phyloP scores from a whole-genome alignment of 2,329 filamentous ascomycete genomes.

The Byssothecium circinans region DNA sequence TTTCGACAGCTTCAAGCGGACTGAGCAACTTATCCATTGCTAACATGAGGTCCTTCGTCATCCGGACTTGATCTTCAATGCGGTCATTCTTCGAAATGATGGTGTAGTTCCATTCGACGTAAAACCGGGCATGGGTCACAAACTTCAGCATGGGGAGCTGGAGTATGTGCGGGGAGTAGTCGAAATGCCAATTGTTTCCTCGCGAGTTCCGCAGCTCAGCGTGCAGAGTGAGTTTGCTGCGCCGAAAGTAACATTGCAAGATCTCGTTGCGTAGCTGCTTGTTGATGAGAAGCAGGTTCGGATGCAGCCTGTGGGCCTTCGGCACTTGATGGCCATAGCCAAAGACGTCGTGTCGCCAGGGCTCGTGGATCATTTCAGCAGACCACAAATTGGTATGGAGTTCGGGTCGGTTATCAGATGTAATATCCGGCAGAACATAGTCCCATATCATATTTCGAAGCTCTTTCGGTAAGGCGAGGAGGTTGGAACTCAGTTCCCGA shows the following conservation, averaged over 20 bases:
- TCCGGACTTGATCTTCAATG: conserved; percentile 32
- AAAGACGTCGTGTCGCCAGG: conserved; percentile 39
- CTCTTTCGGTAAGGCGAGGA: conserved; percentile 35
- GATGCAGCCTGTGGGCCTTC: conserved; percentile 21
- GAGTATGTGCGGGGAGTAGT: conserved; percentile 39
- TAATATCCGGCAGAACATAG: conserved; percentile 26
- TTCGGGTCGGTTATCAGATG: conserved; percentile 21
- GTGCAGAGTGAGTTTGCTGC: conserved; percentile 36
- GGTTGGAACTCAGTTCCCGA: conserved; percentile 32
- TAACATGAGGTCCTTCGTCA: conserved; percentile 34
- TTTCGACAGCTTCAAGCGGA: conserved; percentile 27
- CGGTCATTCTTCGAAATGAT: conserved; percentile 24
- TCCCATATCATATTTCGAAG: conserved; percentile 31
- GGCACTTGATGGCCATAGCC: conserved; percentile 33
- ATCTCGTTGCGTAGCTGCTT: conserved; percentile 35
- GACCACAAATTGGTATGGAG: conserved; percentile 41
- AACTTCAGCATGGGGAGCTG: conserved; percentile 31
- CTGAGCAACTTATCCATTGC: conserved; percentile 36
- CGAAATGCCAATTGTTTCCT: conserved; percentile 35
- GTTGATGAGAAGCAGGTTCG: conserved; percentile 32
- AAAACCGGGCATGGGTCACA: conserved; percentile 36
- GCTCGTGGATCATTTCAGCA: conserved; percentile 38
- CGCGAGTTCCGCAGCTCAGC: conserved; percentile 37
- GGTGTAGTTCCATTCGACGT: conserved; percentile 41
- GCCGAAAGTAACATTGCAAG: conserved; percentile 29